A percentile compares a stretch with the other conserved stretches of the same genome.
Conservation (phyloP, 2,329 filamentous ascomycete species). For the Pestalotiopsis sp. region DNA sequence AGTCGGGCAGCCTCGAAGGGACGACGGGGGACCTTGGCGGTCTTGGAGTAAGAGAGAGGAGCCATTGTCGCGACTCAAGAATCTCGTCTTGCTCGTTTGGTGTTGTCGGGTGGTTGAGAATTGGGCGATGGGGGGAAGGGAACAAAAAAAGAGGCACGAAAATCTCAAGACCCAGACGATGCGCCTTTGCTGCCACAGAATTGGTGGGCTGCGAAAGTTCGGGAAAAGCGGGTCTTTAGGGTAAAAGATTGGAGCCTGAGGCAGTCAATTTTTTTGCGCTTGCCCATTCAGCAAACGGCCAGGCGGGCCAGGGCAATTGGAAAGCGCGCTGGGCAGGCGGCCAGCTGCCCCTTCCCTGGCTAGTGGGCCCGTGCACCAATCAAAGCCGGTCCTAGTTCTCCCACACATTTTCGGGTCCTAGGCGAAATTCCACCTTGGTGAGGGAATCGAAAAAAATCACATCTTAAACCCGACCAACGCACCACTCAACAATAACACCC, state of each 20-base stretch:
- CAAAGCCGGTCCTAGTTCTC: neutral
- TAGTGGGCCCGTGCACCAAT: slow-evolving; percentile 2
- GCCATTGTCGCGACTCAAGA: slow-evolving; percentile 38
- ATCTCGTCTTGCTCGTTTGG: slow-evolving; percentile 2
- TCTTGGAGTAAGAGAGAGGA: slow-evolving; percentile 90
- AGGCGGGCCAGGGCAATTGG: neutral
- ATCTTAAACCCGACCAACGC: slow-evolving; percentile 11
- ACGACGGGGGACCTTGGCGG: slow-evolving; percentile 97
- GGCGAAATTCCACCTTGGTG: slow-evolving; percentile 14
- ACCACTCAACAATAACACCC: slow-evolving; percentile 21
- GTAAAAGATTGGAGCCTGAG: slow-evolving; percentile 7
- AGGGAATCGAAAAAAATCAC: slow-evolving; percentile 13
- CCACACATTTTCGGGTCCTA: slow-evolving; percentile 10
- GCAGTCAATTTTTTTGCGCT: neutral
- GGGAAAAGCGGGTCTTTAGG: slow-evolving; percentile 11
- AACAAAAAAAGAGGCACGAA: slow-evolving; percentile 5
- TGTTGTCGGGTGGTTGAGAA: slow-evolving; percentile 15
- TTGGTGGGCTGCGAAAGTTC: slow-evolving; percentile 11
- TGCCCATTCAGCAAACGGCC: neutral
- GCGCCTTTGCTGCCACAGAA: slow-evolving; percentile 1
- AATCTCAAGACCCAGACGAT: neutral
- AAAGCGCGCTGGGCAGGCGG: neutral
- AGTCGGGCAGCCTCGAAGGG: slow-evolving; percentile 99
- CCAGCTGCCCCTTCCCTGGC: neutral
- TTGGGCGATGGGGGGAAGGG: neutral